Percentiles rank a stretch among this genome's conserved stretches.
phyloP scores from a whole-genome alignment of 2,329 filamentous ascomycete species.

The Paecilomyces dactylethromorphus region DNA sequence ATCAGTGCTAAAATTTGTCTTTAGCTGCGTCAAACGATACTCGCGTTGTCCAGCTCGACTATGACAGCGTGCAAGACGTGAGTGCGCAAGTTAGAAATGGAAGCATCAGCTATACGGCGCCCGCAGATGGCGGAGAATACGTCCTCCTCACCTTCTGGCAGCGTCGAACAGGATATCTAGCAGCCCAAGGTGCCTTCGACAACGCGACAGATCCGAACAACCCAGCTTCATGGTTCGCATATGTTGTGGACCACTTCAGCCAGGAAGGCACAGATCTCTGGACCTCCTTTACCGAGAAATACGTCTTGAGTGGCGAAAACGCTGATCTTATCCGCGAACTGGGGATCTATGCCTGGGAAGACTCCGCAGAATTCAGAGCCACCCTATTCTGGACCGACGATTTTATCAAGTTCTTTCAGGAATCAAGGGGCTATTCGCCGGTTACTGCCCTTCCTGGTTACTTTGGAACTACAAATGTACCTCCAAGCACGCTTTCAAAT shows the following conservation, averaged over 20 bases:
- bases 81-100: not conserved
- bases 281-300: not conserved
- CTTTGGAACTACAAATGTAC: not conserved
- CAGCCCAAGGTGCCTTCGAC: not conserved
- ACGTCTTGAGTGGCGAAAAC: not conserved
- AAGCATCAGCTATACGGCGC: not conserved
- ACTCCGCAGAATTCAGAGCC: not conserved
- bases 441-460: not conserved
- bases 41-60: not conserved
- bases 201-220: not conserved
- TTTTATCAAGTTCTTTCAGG: not conserved
- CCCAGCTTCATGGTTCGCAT: not conserved
- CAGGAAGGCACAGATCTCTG: not conserved
- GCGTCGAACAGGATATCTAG: not conserved
- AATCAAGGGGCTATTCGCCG: not conserved
- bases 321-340: not conserved
- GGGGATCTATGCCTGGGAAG: not conserved
- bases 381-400: not conserved
- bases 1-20: not conserved
- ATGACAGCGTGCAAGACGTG: not conserved
- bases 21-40: not conserved
- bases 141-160: not conserved
- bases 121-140: not conserved
- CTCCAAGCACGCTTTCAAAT: not conserved
- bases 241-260: slow-evolving; percentile 1